Evolutionary conservation across 2,329 filamentous ascomycete species (phyloP).

Genomic region (Paracoccidioides lutzii): DNA sequence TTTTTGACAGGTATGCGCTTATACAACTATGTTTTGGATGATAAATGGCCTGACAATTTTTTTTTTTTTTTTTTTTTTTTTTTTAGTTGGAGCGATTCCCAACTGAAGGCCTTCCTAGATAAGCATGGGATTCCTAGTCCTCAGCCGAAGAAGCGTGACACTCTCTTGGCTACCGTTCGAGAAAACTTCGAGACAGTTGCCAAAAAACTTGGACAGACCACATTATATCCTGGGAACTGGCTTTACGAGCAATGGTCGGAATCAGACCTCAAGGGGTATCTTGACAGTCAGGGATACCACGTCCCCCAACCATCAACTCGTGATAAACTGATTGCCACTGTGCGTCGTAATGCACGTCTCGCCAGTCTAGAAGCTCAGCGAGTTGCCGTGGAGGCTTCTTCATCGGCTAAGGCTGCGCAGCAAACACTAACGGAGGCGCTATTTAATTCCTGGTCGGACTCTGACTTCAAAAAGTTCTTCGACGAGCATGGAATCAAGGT

Average conservation of each 20-base stretch:
- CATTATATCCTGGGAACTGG: constrained; percentile 89
- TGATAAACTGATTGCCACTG: constrained; percentile 74
- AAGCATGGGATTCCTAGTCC: constrained; percentile 76
- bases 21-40: constrained; percentile 5
- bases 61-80: too few species aligned
- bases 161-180: constrained; percentile 62
- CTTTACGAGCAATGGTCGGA: constrained; percentile 83
- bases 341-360: constrained; percentile 80
- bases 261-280: constrained; percentile 86
- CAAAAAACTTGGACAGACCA: constrained; percentile 61
- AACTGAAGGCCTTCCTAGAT: constrained; percentile 86
- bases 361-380: constrained; percentile 57
- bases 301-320: constrained; percentile 72
- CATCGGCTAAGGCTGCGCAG: constrained; percentile 57
- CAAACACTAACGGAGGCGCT: constrained; percentile 67
- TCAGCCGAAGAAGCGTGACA: constrained; percentile 75
- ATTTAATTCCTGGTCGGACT: constrained; percentile 82
- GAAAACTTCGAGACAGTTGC: constrained; percentile 69
- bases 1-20: constrained; percentile 57
- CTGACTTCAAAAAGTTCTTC: constrained; percentile 77
- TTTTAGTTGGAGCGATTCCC: constrained; percentile 74
- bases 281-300: constrained; percentile 75
- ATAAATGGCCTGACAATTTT: constrained; percentile 23
- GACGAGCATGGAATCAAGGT: constrained; percentile 85
- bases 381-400: constrained; percentile 46